These are phyloP conservation scores for Phytophthora chlamydospora DNA, from an alignment of 352 stramenopile species.

Conservation along the genomic window DNA sequence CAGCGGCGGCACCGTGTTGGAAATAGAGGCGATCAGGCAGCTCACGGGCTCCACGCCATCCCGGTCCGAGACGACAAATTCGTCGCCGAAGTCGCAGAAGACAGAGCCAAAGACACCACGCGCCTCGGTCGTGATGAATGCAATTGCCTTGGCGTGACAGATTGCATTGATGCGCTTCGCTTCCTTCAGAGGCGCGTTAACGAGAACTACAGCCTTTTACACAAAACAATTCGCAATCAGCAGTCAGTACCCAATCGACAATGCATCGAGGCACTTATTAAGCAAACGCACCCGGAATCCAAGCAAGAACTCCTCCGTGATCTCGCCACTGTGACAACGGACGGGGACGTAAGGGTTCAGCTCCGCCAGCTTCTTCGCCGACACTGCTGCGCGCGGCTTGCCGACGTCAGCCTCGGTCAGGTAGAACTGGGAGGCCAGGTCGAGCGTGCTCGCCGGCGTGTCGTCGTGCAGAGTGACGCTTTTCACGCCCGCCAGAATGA, in stretches of 20 bases:
- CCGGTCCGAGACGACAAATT: slow-evolving; percentile 94
- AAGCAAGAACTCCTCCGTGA: slow-evolving; percentile 73
- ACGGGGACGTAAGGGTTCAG: slow-evolving; percentile 98
- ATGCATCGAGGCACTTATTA: neutral
- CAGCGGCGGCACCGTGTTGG: slow-evolving; percentile 77
- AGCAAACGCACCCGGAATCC: slow-evolving; percentile 66
- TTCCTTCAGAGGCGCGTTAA: slow-evolving; percentile 78
- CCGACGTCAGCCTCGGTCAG: slow-evolving; percentile 89
- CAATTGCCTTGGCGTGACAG: slow-evolving; percentile 85
- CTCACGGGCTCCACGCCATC: slow-evolving; percentile 94
- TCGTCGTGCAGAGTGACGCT: slow-evolving; percentile 96
- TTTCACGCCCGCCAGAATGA: slow-evolving; percentile 96
- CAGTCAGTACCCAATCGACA: neutral
- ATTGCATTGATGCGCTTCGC: slow-evolving; percentile 82
- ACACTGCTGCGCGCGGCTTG: slow-evolving; percentile 86
- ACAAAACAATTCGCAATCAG: neutral
- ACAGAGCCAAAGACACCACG: slow-evolving; percentile 95
- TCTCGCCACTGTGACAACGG: slow-evolving; percentile 60
- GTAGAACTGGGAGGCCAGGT: slow-evolving; percentile 98
- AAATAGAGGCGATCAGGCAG: slow-evolving; percentile 95
- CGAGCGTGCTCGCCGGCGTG: slow-evolving; percentile 72
- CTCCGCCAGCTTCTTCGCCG: slow-evolving; percentile 91
- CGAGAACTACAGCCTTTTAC: slow-evolving; percentile 82
- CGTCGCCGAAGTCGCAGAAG: slow-evolving; percentile 98
- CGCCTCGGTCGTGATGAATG: slow-evolving; percentile 93